Base-by-base conservation (phyloP, 768 basidiomycete genomes). In the Candolleomyces aberdarensis region DNA sequence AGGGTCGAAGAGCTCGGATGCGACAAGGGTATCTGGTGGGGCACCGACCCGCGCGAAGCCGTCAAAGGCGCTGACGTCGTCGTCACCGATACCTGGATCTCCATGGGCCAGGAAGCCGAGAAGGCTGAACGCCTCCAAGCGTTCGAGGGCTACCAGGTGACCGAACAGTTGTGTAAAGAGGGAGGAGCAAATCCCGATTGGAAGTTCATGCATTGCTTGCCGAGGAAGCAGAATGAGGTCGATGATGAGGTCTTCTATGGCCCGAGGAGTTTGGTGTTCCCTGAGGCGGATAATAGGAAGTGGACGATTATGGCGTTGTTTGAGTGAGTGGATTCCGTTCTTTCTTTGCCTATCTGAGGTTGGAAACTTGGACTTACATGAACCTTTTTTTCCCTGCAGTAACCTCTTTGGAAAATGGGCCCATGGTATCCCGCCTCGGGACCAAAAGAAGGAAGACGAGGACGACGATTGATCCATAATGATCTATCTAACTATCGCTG, bases 51-150 rank as follows among this genome's bases (percentile, higher is more conserved):
- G 1, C 82, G 80, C 55, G 92, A 95, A 70, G 97, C 97, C 0
- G 91, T 98, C 7, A 73, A 87, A 3, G 88, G 86, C 48, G 97
- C 97, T 7, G 93, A 98, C 68, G 85, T 98, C n/a, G 91, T 98
- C 51, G 85, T 97, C 11, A 99, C 97, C 2, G 97, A 99, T 72
- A 99, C 97, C 4, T 99, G 96, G 95, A 94, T 98, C 64, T 98
- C 96, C 2, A 98, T 99, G 97, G 97, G 97, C 17, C 94, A 97
- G 74, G 97, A 98, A 74, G 90, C 88, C 1, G 95, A 98, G 73
- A 94, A 95, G 64, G 91, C 79, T 36, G 86, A 93, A 66, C 87
- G 96, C 15, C 72, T 96, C 47, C 77, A 84, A 54, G 96, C 93
- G 61, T 99, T 99, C 75, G 64, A 83, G 17, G 96, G 97, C 2